A percentile compares a stretch with the other conserved stretches of the same genome.
These are phyloP conservation scores for Hypoxylon sp. DNA, from an alignment of 2,329 filamentous ascomycete genomes.

Conservation along the genomic window DNA sequence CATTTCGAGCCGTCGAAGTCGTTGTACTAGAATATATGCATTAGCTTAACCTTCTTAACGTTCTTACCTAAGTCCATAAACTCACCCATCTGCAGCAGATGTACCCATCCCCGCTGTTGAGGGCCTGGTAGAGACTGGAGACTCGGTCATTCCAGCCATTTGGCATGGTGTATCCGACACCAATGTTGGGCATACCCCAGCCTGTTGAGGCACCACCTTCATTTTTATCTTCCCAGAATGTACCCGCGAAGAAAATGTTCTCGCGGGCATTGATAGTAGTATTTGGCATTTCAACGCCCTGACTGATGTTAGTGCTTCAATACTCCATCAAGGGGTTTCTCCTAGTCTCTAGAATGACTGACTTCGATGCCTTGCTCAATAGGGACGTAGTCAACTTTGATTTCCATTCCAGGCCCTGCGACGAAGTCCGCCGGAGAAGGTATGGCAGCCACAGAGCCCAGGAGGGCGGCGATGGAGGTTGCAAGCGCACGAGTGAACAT, in stretches of 20 bases:
- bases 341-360: not conserved
- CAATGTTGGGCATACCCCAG: not conserved
- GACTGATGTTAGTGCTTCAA: not conserved
- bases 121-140: not conserved
- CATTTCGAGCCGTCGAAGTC: slow-evolving; percentile 1
- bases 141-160: not conserved
- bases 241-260: not conserved
- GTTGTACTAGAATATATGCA: not conserved
- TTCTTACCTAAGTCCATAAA: not conserved
- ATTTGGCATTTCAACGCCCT: not conserved
- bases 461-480: not conserved
- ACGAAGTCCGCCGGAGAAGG: not conserved
- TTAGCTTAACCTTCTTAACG: not conserved
- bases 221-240: not conserved
- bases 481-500: not conserved
- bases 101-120: not conserved
- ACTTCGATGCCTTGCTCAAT: not conserved
- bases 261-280: not conserved
- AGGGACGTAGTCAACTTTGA: not conserved
- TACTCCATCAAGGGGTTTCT: not conserved
- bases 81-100: not conserved
- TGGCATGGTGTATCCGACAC: not conserved
- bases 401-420: not conserved
- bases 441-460: not conserved
- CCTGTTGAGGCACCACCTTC: not conserved